Percentiles rank a stretch among this genome's conserved stretches.
Conservation (phyloP, 805 yeast genomes). For the Candida taoyuanica region DNA sequence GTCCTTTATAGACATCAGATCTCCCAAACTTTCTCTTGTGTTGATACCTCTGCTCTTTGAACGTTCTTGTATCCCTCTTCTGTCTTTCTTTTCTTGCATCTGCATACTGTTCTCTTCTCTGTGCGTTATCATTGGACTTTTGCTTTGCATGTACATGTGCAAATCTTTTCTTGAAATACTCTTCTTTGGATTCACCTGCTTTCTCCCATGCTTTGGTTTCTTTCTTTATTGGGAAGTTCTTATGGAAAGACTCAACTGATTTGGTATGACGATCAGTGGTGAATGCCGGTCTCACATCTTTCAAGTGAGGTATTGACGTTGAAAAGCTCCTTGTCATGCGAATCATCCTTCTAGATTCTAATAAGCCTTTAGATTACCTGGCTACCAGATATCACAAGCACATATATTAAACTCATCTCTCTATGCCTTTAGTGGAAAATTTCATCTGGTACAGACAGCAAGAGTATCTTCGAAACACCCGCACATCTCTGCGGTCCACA, state of each 20-base stretch:
- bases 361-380: too few species aligned
- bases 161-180: conserved; percentile 55
- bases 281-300: conserved; percentile 18
- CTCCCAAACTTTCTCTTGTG: conserved; percentile 17
- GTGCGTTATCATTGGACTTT: conserved; percentile 16
- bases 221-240: conserved; percentile 37
- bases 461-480: too few species aligned
- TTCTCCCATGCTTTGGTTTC: conserved; percentile 62
- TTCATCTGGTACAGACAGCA: not conserved
- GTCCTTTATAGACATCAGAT: conserved; percentile 19
- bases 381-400: too few species aligned
- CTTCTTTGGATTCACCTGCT: conserved; percentile 55
- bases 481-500: not conserved
- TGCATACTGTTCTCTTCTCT: conserved; percentile 19
- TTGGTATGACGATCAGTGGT: conserved; percentile 3
- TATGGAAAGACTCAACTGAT: conserved; percentile 32
- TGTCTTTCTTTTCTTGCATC: conserved; percentile 17
- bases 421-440: not conserved
- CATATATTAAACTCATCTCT: not conserved
- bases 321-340: conserved; percentile 2
- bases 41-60: conserved; percentile 13
- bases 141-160: conserved; percentile 60
- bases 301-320: not conserved
- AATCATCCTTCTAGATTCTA: too few species aligned
- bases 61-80: conserved; percentile 5